Conservation (phyloP, 352 stramenopile species). For the Pythium dissotocum region DNA sequence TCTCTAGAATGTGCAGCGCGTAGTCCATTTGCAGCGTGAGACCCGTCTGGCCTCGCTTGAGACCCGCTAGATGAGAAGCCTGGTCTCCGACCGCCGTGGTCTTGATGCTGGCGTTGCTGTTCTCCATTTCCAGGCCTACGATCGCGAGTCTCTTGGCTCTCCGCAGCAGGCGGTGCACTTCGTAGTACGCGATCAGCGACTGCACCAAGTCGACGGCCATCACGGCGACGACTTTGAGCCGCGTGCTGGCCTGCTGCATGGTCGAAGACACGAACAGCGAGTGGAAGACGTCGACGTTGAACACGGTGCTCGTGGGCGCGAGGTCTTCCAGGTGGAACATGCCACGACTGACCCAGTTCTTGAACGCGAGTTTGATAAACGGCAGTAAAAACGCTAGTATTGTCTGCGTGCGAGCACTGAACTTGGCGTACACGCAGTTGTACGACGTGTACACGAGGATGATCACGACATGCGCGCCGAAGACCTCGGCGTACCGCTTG, state of each 20-base stretch:
- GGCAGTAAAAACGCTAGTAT: slow-evolving; percentile 1
- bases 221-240: slow-evolving; percentile 6
- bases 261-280: slow-evolving; percentile 31
- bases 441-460: slow-evolving; percentile 11
- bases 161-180: slow-evolving; percentile 1
- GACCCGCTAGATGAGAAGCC: background rate
- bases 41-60: background rate
- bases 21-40: slow-evolving; percentile 2
- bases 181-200: slow-evolving; percentile 9
- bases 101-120: background rate
- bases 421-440: slow-evolving; percentile 6
- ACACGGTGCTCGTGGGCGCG: slow-evolving; percentile 27
- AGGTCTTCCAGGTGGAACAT: slow-evolving; percentile 13
- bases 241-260: slow-evolving; percentile 33
- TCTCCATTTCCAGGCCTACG: background rate
- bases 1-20: slow-evolving; percentile 4
- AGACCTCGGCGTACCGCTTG: slow-evolving; percentile 5
- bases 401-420: background rate
- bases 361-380: slow-evolving; percentile 5
- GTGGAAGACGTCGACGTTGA: slow-evolving; percentile 34
- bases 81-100: background rate
- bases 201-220: slow-evolving; percentile 11
- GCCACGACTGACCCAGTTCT: slow-evolving; percentile 1
- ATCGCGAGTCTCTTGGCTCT: background rate
- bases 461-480: slow-evolving; percentile 9